These are phyloP conservation scores for Tulasnella calospora DNA, from an alignment of 768 basidiomycete genomes.

Conservation along the genomic window DNA sequence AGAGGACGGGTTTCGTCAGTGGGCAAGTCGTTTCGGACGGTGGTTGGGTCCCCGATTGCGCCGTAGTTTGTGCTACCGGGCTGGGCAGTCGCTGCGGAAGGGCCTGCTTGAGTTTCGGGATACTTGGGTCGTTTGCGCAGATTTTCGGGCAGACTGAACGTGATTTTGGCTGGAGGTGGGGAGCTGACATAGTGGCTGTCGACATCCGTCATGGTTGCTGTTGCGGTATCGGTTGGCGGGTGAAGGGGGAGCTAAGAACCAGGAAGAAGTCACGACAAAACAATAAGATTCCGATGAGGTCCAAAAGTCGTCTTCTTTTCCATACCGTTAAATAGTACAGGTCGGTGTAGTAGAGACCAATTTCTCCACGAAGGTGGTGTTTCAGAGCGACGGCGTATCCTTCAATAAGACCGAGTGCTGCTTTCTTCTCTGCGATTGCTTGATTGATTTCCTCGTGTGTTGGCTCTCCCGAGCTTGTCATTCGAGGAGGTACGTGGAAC, in stretches of 20 bases:
- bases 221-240: not conserved
- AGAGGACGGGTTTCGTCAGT: constrained; percentile 7
- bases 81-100: not conserved
- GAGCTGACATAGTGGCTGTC: not conserved
- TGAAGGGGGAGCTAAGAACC: constrained; percentile 2
- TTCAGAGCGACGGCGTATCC: constrained; percentile 21
- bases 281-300: not conserved
- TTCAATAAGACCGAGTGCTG: constrained; percentile 21
- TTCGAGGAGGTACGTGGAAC: constrained; percentile 18
- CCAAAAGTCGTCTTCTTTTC: not conserved
- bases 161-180: constrained; percentile 13
- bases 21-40: not conserved
- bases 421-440: constrained; percentile 20
- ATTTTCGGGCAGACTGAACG: constrained; percentile 11
- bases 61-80: not conserved
- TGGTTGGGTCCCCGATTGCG: not conserved
- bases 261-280: not conserved
- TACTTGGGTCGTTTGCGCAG: constrained; percentile 10
- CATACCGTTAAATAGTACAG: constrained; percentile 16
- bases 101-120: not conserved
- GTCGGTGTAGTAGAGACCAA: constrained; percentile 21
- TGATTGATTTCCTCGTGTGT: constrained; percentile 3
- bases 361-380: constrained; percentile 21
- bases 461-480: not conserved
- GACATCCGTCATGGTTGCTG: not conserved